Percentiles rank a stretch among this genome's conserved stretches.
Conservation (phyloP, 208 protist genomes). For the Angomonas ambiguus region DNA sequence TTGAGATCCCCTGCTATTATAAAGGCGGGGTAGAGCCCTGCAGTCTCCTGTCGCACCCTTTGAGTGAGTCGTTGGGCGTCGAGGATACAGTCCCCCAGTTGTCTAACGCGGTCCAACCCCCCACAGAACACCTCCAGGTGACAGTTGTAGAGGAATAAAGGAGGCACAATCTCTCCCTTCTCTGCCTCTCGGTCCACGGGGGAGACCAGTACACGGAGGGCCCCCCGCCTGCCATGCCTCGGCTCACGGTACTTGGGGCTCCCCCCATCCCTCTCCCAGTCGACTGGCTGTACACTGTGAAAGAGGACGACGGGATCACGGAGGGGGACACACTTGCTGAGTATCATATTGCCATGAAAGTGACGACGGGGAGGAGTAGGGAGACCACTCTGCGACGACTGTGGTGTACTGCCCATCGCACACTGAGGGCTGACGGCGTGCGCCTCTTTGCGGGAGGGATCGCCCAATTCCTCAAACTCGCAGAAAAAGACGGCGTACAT, state of each 20-base stretch:
- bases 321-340: slow-evolving; percentile 34
- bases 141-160: slow-evolving; percentile 72
- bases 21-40: slow-evolving; percentile 26
- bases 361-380: slow-evolving; percentile 24
- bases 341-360: slow-evolving; percentile 80
- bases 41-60: not conserved
- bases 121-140: slow-evolving; percentile 84
- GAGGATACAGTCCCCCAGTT: slow-evolving; percentile 53
- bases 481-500: slow-evolving; percentile 67
- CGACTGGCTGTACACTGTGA: slow-evolving; percentile 30
- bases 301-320: slow-evolving; percentile 33
- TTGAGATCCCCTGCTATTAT: slow-evolving; percentile 80
- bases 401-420: slow-evolving; percentile 6
- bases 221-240: slow-evolving; percentile 47
- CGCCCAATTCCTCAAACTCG: slow-evolving; percentile 77
- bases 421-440: slow-evolving; percentile 54
- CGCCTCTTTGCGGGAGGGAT: slow-evolving; percentile 16
- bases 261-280: slow-evolving; percentile 48
- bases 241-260: slow-evolving; percentile 31
- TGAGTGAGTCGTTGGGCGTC: slow-evolving; percentile 34
- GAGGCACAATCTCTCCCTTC: slow-evolving; percentile 19
- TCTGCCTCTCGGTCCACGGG: slow-evolving; percentile 8
- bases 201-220: slow-evolving; percentile 40
- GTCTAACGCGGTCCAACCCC: slow-evolving; percentile 47
- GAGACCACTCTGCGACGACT: no score